Base-by-base conservation (phyloP, 2,329 filamentous ascomycete genomes). In the Colletotrichum simmondsii region DNA sequence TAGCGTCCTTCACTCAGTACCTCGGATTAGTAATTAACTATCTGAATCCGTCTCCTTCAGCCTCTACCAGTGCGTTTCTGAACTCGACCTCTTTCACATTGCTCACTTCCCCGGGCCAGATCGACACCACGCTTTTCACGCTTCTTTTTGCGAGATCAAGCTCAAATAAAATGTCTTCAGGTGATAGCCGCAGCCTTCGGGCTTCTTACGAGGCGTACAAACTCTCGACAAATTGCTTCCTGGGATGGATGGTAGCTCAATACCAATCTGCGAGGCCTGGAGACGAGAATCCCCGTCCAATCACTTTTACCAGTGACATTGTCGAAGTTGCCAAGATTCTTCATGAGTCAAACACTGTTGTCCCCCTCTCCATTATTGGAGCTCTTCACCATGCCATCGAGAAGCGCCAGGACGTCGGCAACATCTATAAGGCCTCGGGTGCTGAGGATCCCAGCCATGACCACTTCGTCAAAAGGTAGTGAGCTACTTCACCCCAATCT, bases 221-320 rank as follows among this genome's bases (percentile, higher is more conserved):
- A 52, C n/a, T 4, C 7, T n/a, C 19, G 10, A 66, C 54, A 10
- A 28, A 66, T 26, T 66, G 56, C 14, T 66, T 66, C 26, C 30
- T 66, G 35, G 35, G 56, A 7, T 66, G 64, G 54, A 24, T 66
- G 6, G 57, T 53, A 30, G 46, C 53, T n/a, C 64, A 66, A 24
- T 58, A 30, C 24, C 53, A n/a, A 22, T 58, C 24, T 16, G 35
- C 16, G 14, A n/a, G 11, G 6, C 16, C 53, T 2, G 22, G 24
- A 12, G 12, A 58, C 14, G 32, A 14, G 4, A 14, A 42, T 14
- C 12, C 4, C 5, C 12, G 14, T 42, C 8, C 14, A 24, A 35
- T 7, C 2, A 5, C 2, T 10, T 54, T 4, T 59, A 46, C 54
- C 35, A 16, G 26, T 8, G 64, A 66, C 22, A 66, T 66, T 26